These are phyloP conservation scores for Zygosaccharomyces rouxii DNA, from an alignment of 805 yeast species.

Conservation along the genomic window DNA sequence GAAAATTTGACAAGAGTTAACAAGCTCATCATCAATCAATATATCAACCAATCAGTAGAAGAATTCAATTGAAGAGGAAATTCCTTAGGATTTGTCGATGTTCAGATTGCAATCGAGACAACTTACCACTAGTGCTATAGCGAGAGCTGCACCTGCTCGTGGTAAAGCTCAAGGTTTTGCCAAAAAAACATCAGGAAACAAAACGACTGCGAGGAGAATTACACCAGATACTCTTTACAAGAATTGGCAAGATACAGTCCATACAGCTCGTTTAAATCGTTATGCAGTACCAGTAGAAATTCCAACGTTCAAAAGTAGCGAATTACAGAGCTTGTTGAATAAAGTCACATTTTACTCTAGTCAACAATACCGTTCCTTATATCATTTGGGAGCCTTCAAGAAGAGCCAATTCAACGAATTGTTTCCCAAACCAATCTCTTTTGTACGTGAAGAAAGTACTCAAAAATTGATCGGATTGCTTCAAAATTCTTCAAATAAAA, in stretches of 20 bases:
- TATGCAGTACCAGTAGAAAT: constrained; percentile 27
- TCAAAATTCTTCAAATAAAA: constrained; percentile 40
- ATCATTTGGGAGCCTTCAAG: constrained; percentile 58
- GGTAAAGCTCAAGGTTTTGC: constrained; percentile 33
- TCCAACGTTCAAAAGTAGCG: constrained; percentile 21
- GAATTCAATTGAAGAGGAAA: not conserved
- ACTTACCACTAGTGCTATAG: constrained; percentile 13
- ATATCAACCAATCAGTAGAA: not conserved
- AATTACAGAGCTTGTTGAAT: constrained; percentile 18
- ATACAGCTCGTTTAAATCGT: constrained; percentile 29
- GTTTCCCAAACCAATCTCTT: constrained; percentile 54
- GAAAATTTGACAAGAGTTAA: constrained; percentile 1
- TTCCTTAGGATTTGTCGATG: constrained; percentile 9
- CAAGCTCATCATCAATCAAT: not conserved
- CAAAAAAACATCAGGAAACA: constrained; percentile 18
- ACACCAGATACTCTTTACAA: constrained; percentile 32
- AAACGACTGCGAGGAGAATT: constrained; percentile 25
- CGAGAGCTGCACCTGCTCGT: constrained; percentile 23
- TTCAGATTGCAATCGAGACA: constrained; percentile 20
- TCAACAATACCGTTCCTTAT: constrained; percentile 41
- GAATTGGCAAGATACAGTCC: constrained; percentile 33
- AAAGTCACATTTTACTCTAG: constrained; percentile 41
- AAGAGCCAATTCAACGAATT: constrained; percentile 66
- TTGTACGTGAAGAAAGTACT: constrained; percentile 50
- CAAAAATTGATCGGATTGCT: constrained; percentile 39